Evolutionary conservation across 2,329 filamentous ascomycete genomes (phyloP), one percentile per base, ranked within the genome.

Genomic region (Aphanoascus verrucosus): DNA sequence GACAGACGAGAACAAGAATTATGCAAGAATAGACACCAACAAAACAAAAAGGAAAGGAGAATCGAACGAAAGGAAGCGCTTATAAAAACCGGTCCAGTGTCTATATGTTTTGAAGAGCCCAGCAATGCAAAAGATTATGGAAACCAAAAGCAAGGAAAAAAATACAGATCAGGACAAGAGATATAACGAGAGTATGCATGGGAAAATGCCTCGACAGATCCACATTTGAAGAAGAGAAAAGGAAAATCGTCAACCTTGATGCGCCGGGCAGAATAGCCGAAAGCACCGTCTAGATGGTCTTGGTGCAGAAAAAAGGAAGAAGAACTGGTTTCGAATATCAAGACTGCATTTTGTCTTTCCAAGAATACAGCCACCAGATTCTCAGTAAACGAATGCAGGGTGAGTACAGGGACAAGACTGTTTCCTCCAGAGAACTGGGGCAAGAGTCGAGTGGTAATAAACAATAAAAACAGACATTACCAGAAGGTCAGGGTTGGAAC

Each of bases 221-320:
- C 51, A 53, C 51, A 42, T 40, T 41, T 20, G 14, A 32, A 44
- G 17, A 45, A 49, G 28, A 45, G 31, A 45, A 49, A 50, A 54
- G 15, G 32, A 40, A 45, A 49, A 38, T 38, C 40, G 45, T 34
- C 40, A 54, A 49, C 15, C 37, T 23, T 41, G 51, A 20, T 52
- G 42, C 40, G 34, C 49, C 49, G 35, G 31, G 32, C 32, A 45
- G 11, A 14, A 52, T 14, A 17, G 40, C 28, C 31, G 31, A 52
- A 52, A 45, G 41, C 49, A 52, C 49, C 49, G 19, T 52, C 49
- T 52, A 52, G 49, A 52, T 52, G 49, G 31, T 52, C 45, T 51
- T 51, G 49, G 19, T 51, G 44, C 49, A 50, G 23, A 31, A 51
- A 20, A 28, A 23, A 23, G 20, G 44, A 37, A 32, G 9, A 31